Conservation (phyloP, 2,329 filamentous ascomycete genomes). For the Penicillium sp. region DNA sequence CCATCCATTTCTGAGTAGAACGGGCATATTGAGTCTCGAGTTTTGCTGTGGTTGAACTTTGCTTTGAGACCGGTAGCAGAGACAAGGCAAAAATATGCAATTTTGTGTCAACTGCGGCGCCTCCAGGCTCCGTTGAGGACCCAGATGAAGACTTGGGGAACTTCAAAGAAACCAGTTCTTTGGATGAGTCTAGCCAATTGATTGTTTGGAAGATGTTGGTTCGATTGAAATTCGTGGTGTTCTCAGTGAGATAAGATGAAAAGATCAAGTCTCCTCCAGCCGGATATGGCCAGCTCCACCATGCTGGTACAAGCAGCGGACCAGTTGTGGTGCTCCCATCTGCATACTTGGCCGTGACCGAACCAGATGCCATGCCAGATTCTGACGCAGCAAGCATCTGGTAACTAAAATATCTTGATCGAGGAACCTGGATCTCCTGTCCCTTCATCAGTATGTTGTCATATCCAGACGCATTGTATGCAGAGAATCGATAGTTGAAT, state of each 20-base stretch:
- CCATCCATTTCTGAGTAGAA: slow-evolving; percentile 48
- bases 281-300: slow-evolving; percentile 47
- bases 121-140: slow-evolving; percentile 28
- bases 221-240: slow-evolving; percentile 41
- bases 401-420: slow-evolving; percentile 41
- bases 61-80: slow-evolving; percentile 33
- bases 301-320: slow-evolving; percentile 41
- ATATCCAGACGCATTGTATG: slow-evolving; percentile 40
- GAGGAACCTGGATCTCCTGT: slow-evolving; percentile 38
- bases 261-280: slow-evolving; percentile 47
- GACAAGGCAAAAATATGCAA: slow-evolving; percentile 47
- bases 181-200: slow-evolving; percentile 46
- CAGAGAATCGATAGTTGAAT: slow-evolving; percentile 41
- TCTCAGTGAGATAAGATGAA: slow-evolving; percentile 43
- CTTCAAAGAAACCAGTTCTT: slow-evolving; percentile 40
- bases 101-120: slow-evolving; percentile 28
- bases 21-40: slow-evolving; percentile 45
- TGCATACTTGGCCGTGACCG: slow-evolving; percentile 42
- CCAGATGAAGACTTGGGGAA: slow-evolving; percentile 43
- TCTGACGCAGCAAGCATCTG: slow-evolving; percentile 48
- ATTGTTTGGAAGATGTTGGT: slow-evolving; percentile 47
- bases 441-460: slow-evolving; percentile 46
- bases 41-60: neutral
- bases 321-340: slow-evolving; percentile 41
- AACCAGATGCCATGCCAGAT: slow-evolving; percentile 41